Evolutionary conservation across 1,284 basidiomycete species (phyloP), one percentile per base, ranked within the genome.

Genomic region (Xanthoconium separans): DNA sequence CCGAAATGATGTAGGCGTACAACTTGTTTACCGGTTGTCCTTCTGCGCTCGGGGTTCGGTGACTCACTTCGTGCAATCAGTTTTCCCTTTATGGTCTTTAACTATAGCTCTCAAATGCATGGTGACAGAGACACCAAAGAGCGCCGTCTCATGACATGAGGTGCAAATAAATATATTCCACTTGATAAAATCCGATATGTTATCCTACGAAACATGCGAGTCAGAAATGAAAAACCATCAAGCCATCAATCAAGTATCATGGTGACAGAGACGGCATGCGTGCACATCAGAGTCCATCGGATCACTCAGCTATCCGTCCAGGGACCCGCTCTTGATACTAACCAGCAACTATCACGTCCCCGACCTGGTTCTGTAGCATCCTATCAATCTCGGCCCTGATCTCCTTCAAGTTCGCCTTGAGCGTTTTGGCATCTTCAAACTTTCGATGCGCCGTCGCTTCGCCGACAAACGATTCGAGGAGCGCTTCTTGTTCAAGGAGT

Each of bases 401-500:
- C 73, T 95, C 93, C 44, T 73, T 77, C 46, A 95, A 70, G 69
- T 87, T 94, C 40, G 73, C 68, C 63, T 86, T 84, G 54, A 96
- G 74, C 4, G 85, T 89, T 71, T 87, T 87, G 18, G 85, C 85
- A 67, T 96, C 93, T 71, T 96, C 93, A 59, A 95, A 95, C 72
- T 95, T 95, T 43, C 93, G 77, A 63, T 87, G 87, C 1, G 83
- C 81, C 68, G 85, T 87, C 5, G 93, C 93, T 66, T 95, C 90
- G 60, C 88, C 84, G 5, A 93, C 79, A 64, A 90, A 92, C 2
- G 82, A 78, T 73, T 95, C 93, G 33, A 96, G 76, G 47, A 95
- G 77, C 4, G 89, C 88, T 71, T 96, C 93, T 71, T 96, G 93
- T 70, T 96, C 93, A 10, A 96, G 77, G 18, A 96, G 73, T 3